Conservation (phyloP, 257 asterid species). For the Forsythia suspensa region DNA sequence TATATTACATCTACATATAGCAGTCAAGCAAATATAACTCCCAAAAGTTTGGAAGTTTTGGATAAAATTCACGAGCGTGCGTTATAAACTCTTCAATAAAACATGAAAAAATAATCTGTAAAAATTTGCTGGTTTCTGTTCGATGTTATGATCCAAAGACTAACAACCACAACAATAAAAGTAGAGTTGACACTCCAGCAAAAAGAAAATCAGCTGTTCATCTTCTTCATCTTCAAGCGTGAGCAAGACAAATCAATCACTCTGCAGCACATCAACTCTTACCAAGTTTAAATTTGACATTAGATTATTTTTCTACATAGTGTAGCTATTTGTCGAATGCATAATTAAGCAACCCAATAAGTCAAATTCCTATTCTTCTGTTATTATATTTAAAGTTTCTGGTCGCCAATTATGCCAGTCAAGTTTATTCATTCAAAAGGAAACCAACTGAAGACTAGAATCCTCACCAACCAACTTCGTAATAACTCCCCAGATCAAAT, state of each 20-base stretch:
- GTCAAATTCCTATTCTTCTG: background rate
- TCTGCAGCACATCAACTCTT: background rate
- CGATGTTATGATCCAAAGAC: background rate
- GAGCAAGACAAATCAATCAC: background rate
- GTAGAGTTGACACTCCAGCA: background rate
- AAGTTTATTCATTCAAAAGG: background rate
- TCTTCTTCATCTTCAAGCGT: background rate
- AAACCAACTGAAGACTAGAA: background rate
- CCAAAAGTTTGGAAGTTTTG: background rate
- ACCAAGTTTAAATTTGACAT: slow-evolving; percentile 7
- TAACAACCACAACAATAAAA: background rate
- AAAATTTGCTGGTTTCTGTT: background rate
- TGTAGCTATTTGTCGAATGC: background rate
- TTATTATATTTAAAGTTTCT: background rate
- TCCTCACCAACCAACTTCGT: background rate
- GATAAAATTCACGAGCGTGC: background rate
- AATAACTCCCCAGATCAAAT: background rate
- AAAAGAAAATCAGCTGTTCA: background rate
- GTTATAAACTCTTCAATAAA: background rate
- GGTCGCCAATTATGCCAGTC: background rate
- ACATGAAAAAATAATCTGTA: background rate
- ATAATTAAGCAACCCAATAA: background rate
- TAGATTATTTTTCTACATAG: background rate
- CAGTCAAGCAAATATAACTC: background rate
- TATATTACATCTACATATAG: background rate